phyloP scores from a whole-genome alignment of 495 filamentous ascomycete species.

The Pyronema domesticum region DNA sequence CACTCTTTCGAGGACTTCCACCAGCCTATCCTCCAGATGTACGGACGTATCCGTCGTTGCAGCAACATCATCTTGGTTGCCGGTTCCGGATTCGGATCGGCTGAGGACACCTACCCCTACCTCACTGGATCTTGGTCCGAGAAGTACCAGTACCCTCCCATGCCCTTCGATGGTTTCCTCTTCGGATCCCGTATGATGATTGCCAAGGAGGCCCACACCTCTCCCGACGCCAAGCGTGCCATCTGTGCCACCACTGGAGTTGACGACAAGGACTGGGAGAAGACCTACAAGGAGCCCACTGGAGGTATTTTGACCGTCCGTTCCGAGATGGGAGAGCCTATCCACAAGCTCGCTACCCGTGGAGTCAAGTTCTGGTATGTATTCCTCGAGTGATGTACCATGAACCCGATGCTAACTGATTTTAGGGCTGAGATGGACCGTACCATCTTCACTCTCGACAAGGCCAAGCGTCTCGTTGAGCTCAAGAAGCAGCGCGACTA shows the following conservation, averaged over 20 bases:
- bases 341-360: slow-evolving; percentile 91
- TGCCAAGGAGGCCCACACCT: slow-evolving; percentile 87
- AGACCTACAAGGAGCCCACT: slow-evolving; percentile 81
- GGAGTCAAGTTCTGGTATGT: slow-evolving; percentile 72
- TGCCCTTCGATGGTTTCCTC: slow-evolving; percentile 83
- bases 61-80: slow-evolving; percentile 77
- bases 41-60: slow-evolving; percentile 61
- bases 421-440: slow-evolving; percentile 71
- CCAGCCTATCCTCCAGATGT: slow-evolving; percentile 80
- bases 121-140: slow-evolving; percentile 74
- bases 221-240: slow-evolving; percentile 80
- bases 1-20: slow-evolving; percentile 95
- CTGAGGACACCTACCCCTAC: slow-evolving; percentile 85
- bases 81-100: slow-evolving; percentile 80
- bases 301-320: slow-evolving; percentile 93
- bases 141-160: slow-evolving; percentile 70
- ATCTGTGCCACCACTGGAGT: slow-evolving; percentile 82
- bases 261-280: slow-evolving; percentile 82
- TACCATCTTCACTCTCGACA: slow-evolving; percentile 91
- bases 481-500: slow-evolving; percentile 81
- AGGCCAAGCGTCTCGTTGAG: slow-evolving; percentile 80
- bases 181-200: slow-evolving; percentile 91
- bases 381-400: neutral
- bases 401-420: slow-evolving; percentile 1
- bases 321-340: slow-evolving; percentile 98